phyloP scores from a whole-genome alignment of 768 basidiomycete genomes.

The Boletus reticulatus region DNA sequence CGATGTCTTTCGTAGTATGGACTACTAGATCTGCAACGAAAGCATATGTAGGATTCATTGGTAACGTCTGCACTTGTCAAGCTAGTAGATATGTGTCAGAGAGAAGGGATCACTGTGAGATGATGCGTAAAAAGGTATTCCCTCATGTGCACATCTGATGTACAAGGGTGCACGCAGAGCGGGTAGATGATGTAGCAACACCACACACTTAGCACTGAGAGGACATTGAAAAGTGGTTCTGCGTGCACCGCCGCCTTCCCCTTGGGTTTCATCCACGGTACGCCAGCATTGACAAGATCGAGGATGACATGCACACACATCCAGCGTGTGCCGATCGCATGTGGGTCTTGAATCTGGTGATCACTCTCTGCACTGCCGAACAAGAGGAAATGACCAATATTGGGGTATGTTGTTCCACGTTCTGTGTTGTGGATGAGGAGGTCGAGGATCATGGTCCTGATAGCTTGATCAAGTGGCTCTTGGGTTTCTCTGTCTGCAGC shows the following conservation, averaged over 20 bases:
- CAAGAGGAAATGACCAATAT: conserved; percentile 83
- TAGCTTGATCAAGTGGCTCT: conserved; percentile 60
- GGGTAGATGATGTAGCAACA: conserved; percentile 85
- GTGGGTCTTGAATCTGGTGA: too few relatives aligned
- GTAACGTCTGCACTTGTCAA: too few relatives aligned
- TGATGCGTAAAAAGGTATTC: conserved; percentile 92
- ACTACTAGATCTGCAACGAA: too few relatives aligned
- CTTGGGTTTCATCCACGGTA: conserved; percentile 54
- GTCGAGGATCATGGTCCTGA: conserved; percentile 74
- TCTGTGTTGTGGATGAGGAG: conserved; percentile 77
- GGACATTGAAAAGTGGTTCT: conserved; percentile 56
- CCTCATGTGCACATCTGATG: conserved; percentile 78
- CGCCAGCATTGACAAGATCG: conserved; percentile 69
- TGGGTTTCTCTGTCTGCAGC: conserved; percentile 52
- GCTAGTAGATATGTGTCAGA: too few relatives aligned
- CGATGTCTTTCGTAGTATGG: too few relatives aligned
- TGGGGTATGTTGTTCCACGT: conserved; percentile 63
- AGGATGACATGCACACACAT: too few relatives aligned
- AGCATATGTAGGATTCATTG: too few relatives aligned
- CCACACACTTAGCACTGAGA: conserved; percentile 81
- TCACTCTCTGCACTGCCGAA: conserved; percentile 68
- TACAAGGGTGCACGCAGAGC: conserved; percentile 82
- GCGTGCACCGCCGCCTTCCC: conserved; percentile 30
- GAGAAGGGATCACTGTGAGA: conserved; percentile 67
- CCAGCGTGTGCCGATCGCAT: too few relatives aligned